Evolutionary conservation across 2,329 filamentous ascomycete genomes (phyloP).

Genomic region (Fonsecaea pedrosoi): DNA sequence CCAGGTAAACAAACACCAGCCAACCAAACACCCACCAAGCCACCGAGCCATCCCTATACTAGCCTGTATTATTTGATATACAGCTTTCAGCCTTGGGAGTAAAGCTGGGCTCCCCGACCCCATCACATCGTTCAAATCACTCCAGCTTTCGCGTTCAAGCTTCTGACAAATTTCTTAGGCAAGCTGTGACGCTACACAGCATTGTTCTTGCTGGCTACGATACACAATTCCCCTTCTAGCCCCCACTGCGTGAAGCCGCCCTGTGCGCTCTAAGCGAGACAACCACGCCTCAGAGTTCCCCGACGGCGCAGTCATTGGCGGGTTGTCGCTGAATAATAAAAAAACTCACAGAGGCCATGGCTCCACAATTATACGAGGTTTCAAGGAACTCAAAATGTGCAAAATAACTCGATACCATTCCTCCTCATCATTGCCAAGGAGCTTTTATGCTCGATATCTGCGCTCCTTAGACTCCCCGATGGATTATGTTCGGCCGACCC

Average conservation of each 20-base stretch:
- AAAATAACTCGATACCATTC: background rate
- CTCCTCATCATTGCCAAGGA: background rate
- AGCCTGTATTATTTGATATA: background rate
- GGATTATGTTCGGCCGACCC: background rate
- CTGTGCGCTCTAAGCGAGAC: background rate
- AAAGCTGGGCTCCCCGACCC: background rate
- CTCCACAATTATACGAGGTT: background rate
- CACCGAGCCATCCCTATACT: background rate
- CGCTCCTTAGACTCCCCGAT: background rate
- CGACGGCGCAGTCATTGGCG: background rate
- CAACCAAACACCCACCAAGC: background rate
- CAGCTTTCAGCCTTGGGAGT: background rate
- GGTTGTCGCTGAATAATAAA: background rate
- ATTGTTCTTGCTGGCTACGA: background rate
- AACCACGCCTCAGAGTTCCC: background rate
- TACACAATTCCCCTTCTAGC: background rate
- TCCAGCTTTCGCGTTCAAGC: background rate
- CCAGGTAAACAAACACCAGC: no score
- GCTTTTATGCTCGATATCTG: background rate
- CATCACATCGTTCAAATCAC: background rate
- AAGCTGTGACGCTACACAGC: background rate
- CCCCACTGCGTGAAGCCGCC: background rate
- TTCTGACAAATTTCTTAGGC: conserved; percentile 11
- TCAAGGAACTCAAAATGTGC: background rate
- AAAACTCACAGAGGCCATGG: background rate